A percentile compares a stretch with the other conserved stretches of the same genome.
phyloP scores from a whole-genome alignment of 495 filamentous ascomycete genomes.

The Lophiotrema nucula region DNA sequence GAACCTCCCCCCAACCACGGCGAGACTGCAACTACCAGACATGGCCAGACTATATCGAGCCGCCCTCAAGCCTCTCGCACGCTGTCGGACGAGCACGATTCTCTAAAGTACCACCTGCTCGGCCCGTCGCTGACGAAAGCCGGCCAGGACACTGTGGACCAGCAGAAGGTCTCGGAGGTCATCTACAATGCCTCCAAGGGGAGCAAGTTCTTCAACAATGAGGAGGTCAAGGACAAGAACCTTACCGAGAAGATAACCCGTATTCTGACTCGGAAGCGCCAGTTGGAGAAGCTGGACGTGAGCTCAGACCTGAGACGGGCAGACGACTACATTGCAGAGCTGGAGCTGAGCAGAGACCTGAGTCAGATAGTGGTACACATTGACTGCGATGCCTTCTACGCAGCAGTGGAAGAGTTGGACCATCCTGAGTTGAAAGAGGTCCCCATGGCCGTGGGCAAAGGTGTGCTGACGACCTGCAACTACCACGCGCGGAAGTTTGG shows the following conservation, averaged over 20 bases:
- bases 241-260: constrained; percentile 84
- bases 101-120: constrained; percentile 70
- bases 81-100: constrained; percentile 45
- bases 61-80: constrained; percentile 13
- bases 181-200: constrained; percentile 97
- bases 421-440: constrained; percentile 83
- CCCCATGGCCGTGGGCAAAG: constrained; percentile 90
- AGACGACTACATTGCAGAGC: constrained; percentile 76
- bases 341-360: constrained; percentile 79
- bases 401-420: constrained; percentile 90
- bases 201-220: constrained; percentile 94
- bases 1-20: no score
- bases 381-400: constrained; percentile 98
- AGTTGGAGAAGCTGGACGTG: constrained; percentile 75
- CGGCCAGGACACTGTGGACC: constrained; percentile 91
- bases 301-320: constrained; percentile 68
- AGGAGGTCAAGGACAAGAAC: constrained; percentile 75
- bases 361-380: constrained; percentile 83
- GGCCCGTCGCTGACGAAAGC: constrained; percentile 93
- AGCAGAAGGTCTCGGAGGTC: constrained; percentile 91
- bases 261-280: constrained; percentile 71
- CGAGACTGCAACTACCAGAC: background rate
- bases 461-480: constrained; percentile 93
- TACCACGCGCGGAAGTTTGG: constrained; percentile 89
- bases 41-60: background rate